Base-by-base conservation (phyloP, 345 rosid species). In the Pseudoturritis turrita region DNA sequence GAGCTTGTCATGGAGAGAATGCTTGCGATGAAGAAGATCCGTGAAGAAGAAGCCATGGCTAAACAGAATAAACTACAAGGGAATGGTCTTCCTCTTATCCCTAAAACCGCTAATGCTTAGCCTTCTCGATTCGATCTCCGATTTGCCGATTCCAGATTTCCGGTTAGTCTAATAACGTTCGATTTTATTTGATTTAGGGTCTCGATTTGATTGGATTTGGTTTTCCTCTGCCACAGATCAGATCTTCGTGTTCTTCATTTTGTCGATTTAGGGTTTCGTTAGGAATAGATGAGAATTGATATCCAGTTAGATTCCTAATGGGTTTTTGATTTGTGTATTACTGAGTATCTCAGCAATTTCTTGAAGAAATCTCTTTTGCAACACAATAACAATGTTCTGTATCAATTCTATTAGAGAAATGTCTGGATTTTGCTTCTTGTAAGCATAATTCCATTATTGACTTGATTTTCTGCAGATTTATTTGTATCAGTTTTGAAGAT, bases 21-120 rank as follows among this genome's bases (percentile, higher is more conserved):
- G 98, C 91, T 92, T 22, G 78, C 86, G 91, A 92, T 96, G 99
- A 91, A 92, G 86, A 92, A 90, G 92, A 96, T 96, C 83, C 96
- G 95, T 29, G 88, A 90, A 51, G 76, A 85, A 73, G 86, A 91
- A 80, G 88, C 89, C 72, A 81, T 78, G 68, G 76, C 80, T 45
- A 87, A 88, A 78, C 87, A 83, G 77, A 26, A 75, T 21, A 67
- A 76, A 67, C 59, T 62, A 10, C 83, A 81, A 62, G 85, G 77
- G 35, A 76, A 52, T 13, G 60, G 79, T 35, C 81, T 86, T 50
- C 89, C 96, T 80, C 90, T 92, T 53, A 83, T 88, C 80, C 92
- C 98, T 49, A 88, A 83, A 44, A 87, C 99, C 22, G 98, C 97
- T 57, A 85, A 83, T 77, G 87, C 98, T 70, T 91, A 82, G 80